Evolutionary conservation across 2,329 filamentous ascomycete genomes (phyloP).

Genomic region (Aureobasidium uvarum): DNA sequence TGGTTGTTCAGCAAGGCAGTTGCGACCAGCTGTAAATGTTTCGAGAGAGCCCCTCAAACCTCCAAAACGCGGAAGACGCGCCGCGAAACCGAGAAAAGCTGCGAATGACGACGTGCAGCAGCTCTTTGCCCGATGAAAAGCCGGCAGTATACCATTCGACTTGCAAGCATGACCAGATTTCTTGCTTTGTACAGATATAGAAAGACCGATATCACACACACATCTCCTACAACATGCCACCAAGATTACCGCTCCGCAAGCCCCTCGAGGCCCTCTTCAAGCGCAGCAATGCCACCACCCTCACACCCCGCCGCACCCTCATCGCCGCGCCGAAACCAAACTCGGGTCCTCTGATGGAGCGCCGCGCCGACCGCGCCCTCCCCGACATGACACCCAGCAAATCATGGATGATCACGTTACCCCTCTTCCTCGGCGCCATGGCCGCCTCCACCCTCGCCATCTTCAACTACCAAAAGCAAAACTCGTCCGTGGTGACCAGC

Average conservation of each 20-base stretch:
- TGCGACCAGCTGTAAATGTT: neutral
- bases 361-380: constrained; percentile 54
- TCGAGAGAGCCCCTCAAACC: neutral
- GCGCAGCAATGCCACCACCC: constrained; percentile 15
- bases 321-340: constrained; percentile 52
- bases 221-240: constrained; percentile 15
- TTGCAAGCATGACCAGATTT: neutral
- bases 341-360: constrained; percentile 53
- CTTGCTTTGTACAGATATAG: neutral
- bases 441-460: constrained; percentile 74
- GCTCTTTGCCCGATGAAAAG: neutral
- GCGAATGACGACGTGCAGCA: constrained; percentile 20
- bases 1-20: constrained; percentile 30
- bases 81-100: neutral
- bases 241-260: constrained; percentile 20
- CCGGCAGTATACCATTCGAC: constrained; percentile 4
- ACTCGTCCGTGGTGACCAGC: constrained; percentile 75
- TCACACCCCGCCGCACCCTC: constrained; percentile 42
- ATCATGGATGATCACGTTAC: constrained; percentile 61
- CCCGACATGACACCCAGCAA: constrained; percentile 44
- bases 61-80: constrained; percentile 4
- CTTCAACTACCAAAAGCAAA: constrained; percentile 98
- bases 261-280: constrained; percentile 23
- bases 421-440: constrained; percentile 74
- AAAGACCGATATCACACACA: neutral